phyloP scores from a whole-genome alignment of 108 stramenopile genomes.

The Schizochytrium sp. region DNA sequence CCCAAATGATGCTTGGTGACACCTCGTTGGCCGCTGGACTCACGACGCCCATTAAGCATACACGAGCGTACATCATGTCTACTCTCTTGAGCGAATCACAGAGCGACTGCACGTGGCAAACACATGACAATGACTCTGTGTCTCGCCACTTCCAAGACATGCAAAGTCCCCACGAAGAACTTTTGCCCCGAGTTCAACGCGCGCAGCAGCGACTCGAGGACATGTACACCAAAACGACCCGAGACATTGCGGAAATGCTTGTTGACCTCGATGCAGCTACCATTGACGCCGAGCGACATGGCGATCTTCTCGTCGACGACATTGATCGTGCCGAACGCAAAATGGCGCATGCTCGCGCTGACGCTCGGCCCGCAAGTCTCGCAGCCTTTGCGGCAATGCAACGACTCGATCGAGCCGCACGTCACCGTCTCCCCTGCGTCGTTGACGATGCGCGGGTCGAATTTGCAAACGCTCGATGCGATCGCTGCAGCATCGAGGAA shows the following conservation, averaged over 20 bases:
- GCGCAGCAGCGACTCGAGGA: too few species aligned
- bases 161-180: too few species aligned
- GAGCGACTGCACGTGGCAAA: too few species aligned
- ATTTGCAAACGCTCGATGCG: neutral
- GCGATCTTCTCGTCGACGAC: neutral
- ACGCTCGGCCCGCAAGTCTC: neutral
- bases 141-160: too few species aligned
- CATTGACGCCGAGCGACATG: neutral
- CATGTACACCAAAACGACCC: too few species aligned
- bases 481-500: neutral
- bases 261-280: too few species aligned
- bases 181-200: too few species aligned
- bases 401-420: neutral
- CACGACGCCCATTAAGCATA: neutral
- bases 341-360: neutral
- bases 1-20: neutral
- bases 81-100: neutral
- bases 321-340: neutral
- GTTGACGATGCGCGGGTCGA: neutral
- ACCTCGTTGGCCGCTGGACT: neutral
- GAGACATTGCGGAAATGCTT: too few species aligned
- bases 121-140: too few species aligned
- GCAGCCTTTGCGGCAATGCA: neutral
- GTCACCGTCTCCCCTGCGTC: neutral
- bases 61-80: neutral